Base-by-base conservation (phyloP, 2,329 filamentous ascomycete species). In the Cytospora chrysosperma region DNA sequence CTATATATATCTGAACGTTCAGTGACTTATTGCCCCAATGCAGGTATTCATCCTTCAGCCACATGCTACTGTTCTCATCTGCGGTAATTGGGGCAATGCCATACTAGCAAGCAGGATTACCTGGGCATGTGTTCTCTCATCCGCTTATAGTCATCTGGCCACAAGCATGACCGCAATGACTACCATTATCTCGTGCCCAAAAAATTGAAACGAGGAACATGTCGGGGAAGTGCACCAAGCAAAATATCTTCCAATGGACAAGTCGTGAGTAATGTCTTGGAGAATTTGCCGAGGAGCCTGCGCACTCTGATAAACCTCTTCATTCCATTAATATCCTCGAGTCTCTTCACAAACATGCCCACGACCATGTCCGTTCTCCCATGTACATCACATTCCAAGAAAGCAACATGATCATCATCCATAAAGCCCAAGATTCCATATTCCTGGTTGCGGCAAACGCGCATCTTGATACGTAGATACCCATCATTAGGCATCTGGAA, bases 371-470 rank as follows among this genome's bases (percentile, higher is more conserved):
- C 51, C 27, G 27, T 34, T 1, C 50, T 49, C 19, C 53, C 62
- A n/a, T 55, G 62, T 21, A 64, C 8, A 17, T 62, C 62, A 40
- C 62, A 64, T 24, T 64, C 58, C 15, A 64, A 15, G n/a, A 62
- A 61, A 1, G 58, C 62, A 34, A 64, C 50, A 17, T 64, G 62
- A 17, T 64, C 62, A 43, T 64, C 58, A 43, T 64, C 62, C 62
- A 64, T 64, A 15, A 64, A 61, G 1, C 53, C 59, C 52, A 52
- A n/a, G 6, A 28, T 8, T 8, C 43, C 43, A 12, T 61, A 27
- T 21, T 62, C 58, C n/a, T 52, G 40, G 26, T 61, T 64, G 1
- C 37, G 53, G 24, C 53, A 64, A 2, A 64, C 62, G 7, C 62
- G 32, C 52, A 64, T 55, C 21, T 61, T 61, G 17, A 64, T 64